Base-by-base conservation (phyloP, 768 basidiomycete genomes). In the Tricholoma furcatifolium region DNA sequence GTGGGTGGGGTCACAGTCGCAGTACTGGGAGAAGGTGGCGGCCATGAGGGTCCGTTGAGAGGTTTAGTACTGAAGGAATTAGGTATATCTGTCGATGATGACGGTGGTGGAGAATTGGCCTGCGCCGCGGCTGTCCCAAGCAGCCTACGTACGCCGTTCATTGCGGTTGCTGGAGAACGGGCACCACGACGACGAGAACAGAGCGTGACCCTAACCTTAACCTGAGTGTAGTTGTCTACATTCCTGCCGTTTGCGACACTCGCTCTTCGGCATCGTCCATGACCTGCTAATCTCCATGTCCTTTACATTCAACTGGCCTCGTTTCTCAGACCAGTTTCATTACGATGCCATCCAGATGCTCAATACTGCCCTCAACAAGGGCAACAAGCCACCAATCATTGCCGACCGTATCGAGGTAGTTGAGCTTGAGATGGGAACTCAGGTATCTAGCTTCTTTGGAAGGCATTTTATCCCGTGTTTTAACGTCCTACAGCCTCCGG, bases 351-450 rank as follows among this genome's bases (percentile, higher is more conserved):
- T 93, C 58, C 86, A 91, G 60, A 94, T 97, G 91, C 88, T 98
- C 74, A 93, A 94, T 59, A 87, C 85, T n/a, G 91, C 92, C 39
- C 89, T 95, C 70, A 93, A 93, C 79, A 93, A 97, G 77, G 97
- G 97, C 58, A 89, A 86, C 74, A 98, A 97, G 67, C 97, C 96
- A 1, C 93, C 94, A 24, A 89, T 99, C 64, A 98, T 98, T 60
- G 95, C 93, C 48, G 97, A 96, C 73, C 87, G 82, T 69, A 98
- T 99, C 58, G 93, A 98, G 68, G 97, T 99, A 27, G 91, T 97
- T 48, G 97, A 98, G 67, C 75, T 99, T n/a, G 89, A 98, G 71
- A 98, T 99, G 97, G 97, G 97, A 34, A 93, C 91, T 2, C 88
- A 96, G 77, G 95, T 93, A 55, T n/a, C 50, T 30, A 24, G 20